Percentiles rank a stretch among this genome's conserved stretches.
Conservation (phyloP, 169 alveolate genomes). For the Babesia gibsoni region DNA sequence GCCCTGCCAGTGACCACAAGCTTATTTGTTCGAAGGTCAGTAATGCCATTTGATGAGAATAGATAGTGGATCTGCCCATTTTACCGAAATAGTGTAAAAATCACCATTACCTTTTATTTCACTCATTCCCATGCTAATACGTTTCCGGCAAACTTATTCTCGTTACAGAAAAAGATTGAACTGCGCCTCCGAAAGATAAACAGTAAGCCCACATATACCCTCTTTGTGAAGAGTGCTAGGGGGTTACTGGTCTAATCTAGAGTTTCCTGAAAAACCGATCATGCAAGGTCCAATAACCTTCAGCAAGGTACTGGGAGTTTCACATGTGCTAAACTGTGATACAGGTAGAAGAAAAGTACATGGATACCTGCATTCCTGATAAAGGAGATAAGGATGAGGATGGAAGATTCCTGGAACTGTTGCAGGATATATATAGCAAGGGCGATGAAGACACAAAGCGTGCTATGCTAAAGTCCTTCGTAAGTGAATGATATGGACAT, state of each 20-base stretch:
- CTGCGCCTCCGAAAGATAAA: constrained; percentile 1
- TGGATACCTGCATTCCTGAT: constrained; percentile 2
- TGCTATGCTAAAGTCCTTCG: constrained; percentile 60
- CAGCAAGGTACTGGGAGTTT: not conserved
- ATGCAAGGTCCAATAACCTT: not conserved
- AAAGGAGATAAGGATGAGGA: not conserved
- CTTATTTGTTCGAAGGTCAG: not conserved
- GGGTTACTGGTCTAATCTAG: constrained; percentile 38
- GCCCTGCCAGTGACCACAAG: not conserved
- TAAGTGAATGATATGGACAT: not conserved
- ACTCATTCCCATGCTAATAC: not conserved
- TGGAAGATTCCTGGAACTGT: constrained; percentile 18
- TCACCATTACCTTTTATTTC: too few species aligned
- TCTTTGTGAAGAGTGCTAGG: not conserved
- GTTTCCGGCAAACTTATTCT: not conserved
- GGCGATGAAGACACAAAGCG: constrained; percentile 59
- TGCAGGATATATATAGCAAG: constrained; percentile 38
- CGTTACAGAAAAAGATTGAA: constrained; percentile 26
- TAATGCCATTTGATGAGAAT: too few species aligned
- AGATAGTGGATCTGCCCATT: too few species aligned
- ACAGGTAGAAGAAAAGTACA: constrained; percentile 20
- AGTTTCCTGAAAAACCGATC: not conserved
- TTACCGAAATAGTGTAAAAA: too few species aligned
- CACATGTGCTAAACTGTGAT: not conserved
- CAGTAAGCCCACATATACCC: not conserved